A percentile compares a stretch with the other conserved stretches of the same genome.
Conservation (phyloP, 352 stramenopile genomes). For the Pythium periplocum region DNA sequence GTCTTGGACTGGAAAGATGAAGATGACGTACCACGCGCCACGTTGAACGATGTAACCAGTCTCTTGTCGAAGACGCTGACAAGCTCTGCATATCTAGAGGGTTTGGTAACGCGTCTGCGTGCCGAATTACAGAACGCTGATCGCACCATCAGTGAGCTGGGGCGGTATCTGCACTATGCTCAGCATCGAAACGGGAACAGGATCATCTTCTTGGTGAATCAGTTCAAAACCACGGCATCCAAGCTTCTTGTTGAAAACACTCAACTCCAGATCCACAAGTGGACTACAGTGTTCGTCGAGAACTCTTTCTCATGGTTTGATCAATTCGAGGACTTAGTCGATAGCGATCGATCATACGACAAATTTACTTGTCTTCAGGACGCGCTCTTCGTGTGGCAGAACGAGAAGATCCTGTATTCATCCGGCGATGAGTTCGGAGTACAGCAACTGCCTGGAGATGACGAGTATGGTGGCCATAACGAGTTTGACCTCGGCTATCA, state of each 20-base stretch:
- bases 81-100: neutral
- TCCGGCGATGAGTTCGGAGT: neutral
- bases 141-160: constrained; percentile 7
- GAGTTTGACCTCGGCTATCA: no score
- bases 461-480: no score
- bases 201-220: constrained; percentile 38
- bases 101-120: neutral
- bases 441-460: no score
- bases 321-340: constrained; percentile 12
- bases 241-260: constrained; percentile 50
- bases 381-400: constrained; percentile 68
- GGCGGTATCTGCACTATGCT: constrained; percentile 10
- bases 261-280: constrained; percentile 74
- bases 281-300: constrained; percentile 57
- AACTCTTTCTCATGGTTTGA: constrained; percentile 67
- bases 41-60: constrained; percentile 24
- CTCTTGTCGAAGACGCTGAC: neutral
- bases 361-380: constrained; percentile 82
- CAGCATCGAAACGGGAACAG: constrained; percentile 8
- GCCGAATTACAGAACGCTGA: neutral
- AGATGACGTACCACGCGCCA: constrained; percentile 43
- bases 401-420: constrained; percentile 50
- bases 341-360: constrained; percentile 60
- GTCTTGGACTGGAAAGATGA: constrained; percentile 74
- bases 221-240: constrained; percentile 44